Percentiles rank a stretch among this genome's conserved stretches.
phyloP scores from a whole-genome alignment of 169 alveolate genomes.

The Neospora caninum region DNA sequence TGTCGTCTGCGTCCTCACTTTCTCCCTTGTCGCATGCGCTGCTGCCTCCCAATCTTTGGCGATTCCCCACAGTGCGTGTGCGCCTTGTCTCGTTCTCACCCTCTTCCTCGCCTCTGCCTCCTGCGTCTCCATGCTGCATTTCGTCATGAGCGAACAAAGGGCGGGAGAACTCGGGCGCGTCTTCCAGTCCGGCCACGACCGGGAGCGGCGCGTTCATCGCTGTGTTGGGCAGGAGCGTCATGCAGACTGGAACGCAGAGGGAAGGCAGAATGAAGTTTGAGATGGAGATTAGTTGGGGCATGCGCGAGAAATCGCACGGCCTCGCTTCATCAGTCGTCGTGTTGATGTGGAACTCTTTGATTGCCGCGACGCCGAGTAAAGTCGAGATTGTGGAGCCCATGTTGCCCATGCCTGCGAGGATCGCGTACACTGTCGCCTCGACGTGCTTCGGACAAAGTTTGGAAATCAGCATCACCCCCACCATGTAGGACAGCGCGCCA shows the following conservation, averaged over 20 bases:
- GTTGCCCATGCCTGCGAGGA: conserved; percentile 50
- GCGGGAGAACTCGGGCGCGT: no score
- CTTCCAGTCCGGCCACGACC: no score
- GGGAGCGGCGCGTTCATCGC: conserved; percentile 21
- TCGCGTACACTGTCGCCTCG: conserved; percentile 33
- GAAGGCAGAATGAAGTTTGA: conserved; percentile 48
- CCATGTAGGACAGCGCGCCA: conserved; percentile 34
- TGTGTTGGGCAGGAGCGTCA: conserved; percentile 11
- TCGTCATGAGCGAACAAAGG: no score
- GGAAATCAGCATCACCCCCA: conserved; percentile 21
- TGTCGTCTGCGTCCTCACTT: no score
- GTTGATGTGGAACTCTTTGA: conserved; percentile 3
- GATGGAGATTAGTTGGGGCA: conserved; percentile 38
- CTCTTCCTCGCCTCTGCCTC: no score
- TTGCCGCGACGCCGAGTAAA: not conserved
- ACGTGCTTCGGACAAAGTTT: conserved; percentile 43
- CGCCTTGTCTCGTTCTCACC: no score
- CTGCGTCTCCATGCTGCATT: no score
- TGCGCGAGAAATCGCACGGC: conserved; percentile 18
- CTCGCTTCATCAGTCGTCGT: not conserved
- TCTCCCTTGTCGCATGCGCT: no score
- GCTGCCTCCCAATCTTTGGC: no score
- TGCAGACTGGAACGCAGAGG: conserved; percentile 50
- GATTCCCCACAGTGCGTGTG: no score
- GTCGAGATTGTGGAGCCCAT: conserved; percentile 10